Base-by-base conservation (phyloP, 1,284 basidiomycete genomes). In the Blastosporella zonata region DNA sequence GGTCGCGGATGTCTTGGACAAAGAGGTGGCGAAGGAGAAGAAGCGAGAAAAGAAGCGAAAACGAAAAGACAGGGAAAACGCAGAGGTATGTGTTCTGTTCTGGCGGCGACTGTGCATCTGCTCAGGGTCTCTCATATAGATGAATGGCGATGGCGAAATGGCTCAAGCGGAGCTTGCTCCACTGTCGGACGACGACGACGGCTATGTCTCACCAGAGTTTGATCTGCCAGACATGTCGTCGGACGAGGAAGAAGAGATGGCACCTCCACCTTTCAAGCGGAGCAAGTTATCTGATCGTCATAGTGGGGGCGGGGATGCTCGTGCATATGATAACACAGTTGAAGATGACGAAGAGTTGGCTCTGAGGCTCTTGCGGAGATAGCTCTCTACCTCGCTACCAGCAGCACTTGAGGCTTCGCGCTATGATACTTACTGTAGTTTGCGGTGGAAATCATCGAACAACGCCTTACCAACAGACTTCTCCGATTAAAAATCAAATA, bases 21-120 rank as follows among this genome's bases (percentile, higher is more conserved):
- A 87, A 69, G 80, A 82, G 51, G 83, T 90, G 57, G 94, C 91
- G 18, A 84, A 81, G 64, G 90, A 90, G 64, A 94, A 94, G 78
- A 88, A 85, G 69, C 72, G 79, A 54, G 91, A 94, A 68, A 90
- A 88, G 74, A 85, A 89, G 71, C 73, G 91, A 59, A 97, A 96
- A 73, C 85, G 92, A 62, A 81, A 88, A 52, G 92, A 95, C 58
- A 77, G 75, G 29, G 87, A 84, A 60, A 73, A 70, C 50, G 69
- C 62, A 56, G 82, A 48, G 52, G 49, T 47, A 33, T 59, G 41
- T 40, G 2, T 25, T 7, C 28, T 49, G 34, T 41, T 20, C 25
- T 40, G 41, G 13, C 7, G 12, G 2, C 21, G 17, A 20, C 43
- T 7, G 41, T 45, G 9, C 9, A 42, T 18, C 29, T 55, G 36